Base-by-base conservation (phyloP, 2,329 filamentous ascomycete genomes). In the Colletotrichum paranaense region DNA sequence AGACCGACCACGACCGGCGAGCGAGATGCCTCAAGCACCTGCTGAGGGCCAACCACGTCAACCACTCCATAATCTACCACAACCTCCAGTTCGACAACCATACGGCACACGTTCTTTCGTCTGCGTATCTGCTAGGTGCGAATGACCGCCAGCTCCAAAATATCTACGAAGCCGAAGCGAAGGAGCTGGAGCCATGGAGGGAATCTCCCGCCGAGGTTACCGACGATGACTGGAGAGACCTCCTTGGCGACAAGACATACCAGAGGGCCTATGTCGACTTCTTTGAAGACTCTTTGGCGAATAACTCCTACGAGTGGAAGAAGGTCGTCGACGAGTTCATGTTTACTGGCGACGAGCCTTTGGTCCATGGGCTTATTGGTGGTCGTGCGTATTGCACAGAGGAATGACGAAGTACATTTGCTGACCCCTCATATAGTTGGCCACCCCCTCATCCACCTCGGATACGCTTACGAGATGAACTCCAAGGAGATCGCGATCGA, bases 241-340 rank as follows among this genome's bases (percentile, higher is more conserved):
- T 91, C 78, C 82, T 98, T 38, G 95, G 96, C 26, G 91, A 95
- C 80, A 89, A 88, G 78, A 90, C 86, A 75, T 98, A 97, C 79
- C 95, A 99, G 82, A 90, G 96, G 73, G 96, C 95, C 0, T 99
- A 92, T 79, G 87, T 99, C 68, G 95, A 99, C 81, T 98, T 97
- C 81, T 98, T 97, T 80, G 97, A 99, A 81, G 97, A 99, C 81
- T 91, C 95, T 78, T 86, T 98, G 35, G 95, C 94, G 3, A 84
- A 86, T 32, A 90, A 92, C 78, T 87, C 91, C 46, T 98, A 98
- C 80, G 90, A 98, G 79, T 98, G 97, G 94, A 94, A 93, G 79
- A 86, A 88, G 66, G 90, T 97, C 3, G 86, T 97, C 9, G 85
- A 91, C 3, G 90, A 95, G 74, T 98, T 93, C 80, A 83, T 99